Evolutionary conservation across 2,329 filamentous ascomycete species (phyloP), one percentile per base, ranked within the genome.

Genomic region (Fusarium sp.): DNA sequence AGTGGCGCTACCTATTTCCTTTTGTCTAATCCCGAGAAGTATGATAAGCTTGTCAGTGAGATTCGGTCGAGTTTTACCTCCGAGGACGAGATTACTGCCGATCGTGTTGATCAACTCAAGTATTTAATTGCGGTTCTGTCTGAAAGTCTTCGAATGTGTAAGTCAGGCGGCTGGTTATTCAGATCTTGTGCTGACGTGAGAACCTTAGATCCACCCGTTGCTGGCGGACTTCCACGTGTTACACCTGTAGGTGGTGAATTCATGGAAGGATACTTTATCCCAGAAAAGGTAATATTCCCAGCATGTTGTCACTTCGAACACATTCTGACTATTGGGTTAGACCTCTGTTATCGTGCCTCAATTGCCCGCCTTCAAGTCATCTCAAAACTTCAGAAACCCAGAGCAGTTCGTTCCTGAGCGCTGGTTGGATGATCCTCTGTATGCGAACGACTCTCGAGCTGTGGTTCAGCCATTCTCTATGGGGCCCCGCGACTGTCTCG

Each of bases 401-500:
- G 16, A 49, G 9, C 13, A 44, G 7, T 63, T 63, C 4, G n/a
- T 49, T 2, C 61, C 61, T 2, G 61, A 63, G 12, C 58, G 61
- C 1, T 63, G 61, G 61, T 4, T 63, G 3, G 43, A 31, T 13
- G 50, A 63, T 23, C 49, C 49, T 3, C 14, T 12, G 6, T 63
- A 63, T n/a, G 30, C 43, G 0, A 63, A 11, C 4, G 61, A 63
- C 12, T 30, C 13, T 5, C 21, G 18, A 9, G 28, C 43, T 3
- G 52, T 63, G 0, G 3, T 63, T 0, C 25, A 46, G 2, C 61
- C 61, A 1, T 63, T 63, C 2, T 63, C 61, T 2, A 31, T 46
- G 6, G 61, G 61, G 4, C 43, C 61, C 0, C 43, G 61, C 14
- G 61, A 63, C 2, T 63, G 61, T 13, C 26, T 63, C 6, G 61